Conservation (phyloP, 1,139 yeast species). For the Saccharomyces pastorianus region DNA sequence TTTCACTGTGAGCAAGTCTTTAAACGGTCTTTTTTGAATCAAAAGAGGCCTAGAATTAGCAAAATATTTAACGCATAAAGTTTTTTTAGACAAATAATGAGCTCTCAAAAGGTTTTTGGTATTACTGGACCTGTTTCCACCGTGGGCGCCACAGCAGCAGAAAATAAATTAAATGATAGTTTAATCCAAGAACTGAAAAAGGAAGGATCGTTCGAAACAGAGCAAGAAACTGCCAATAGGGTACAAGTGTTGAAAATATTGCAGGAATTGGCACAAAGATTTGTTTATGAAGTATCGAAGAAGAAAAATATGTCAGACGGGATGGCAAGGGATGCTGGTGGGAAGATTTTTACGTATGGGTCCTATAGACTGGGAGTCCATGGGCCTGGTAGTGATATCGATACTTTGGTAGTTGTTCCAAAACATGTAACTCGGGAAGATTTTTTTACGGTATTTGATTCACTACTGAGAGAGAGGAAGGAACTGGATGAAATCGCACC, state of each 20-base stretch:
- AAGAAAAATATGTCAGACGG: slow-evolving; percentile 91
- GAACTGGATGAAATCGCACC: slow-evolving; percentile 85
- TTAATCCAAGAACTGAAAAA: slow-evolving; percentile 69
- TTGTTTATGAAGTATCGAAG: slow-evolving; percentile 72
- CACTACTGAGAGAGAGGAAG: slow-evolving; percentile 55
- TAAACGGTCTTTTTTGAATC: not conserved
- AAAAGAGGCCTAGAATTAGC: not conserved
- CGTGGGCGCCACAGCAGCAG: slow-evolving; percentile 78
- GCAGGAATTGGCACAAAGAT: slow-evolving; percentile 67
- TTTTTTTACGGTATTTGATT: slow-evolving; percentile 73
- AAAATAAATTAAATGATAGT: slow-evolving; percentile 62
- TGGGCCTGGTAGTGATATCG: slow-evolving; percentile 98
- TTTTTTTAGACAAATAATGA: slow-evolving; percentile 16
- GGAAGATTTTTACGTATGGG: slow-evolving; percentile 90
- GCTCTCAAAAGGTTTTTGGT: slow-evolving; percentile 45
- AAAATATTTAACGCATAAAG: not conserved
- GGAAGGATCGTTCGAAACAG: slow-evolving; percentile 87
- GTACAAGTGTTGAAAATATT: slow-evolving; percentile 61
- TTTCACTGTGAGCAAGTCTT: not conserved
- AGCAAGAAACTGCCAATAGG: slow-evolving; percentile 69
- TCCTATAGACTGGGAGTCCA: slow-evolving; percentile 91
- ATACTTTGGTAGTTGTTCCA: slow-evolving; percentile 90
- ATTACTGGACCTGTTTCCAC: slow-evolving; percentile 85
- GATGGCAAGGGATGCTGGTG: slow-evolving; percentile 96
- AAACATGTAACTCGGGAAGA: slow-evolving; percentile 89